Percentiles rank a stretch among this genome's conserved stretches.
These are phyloP conservation scores for Cercospora sp. DNA, from an alignment of 2,329 filamentous ascomycete species.

Conservation along the genomic window DNA sequence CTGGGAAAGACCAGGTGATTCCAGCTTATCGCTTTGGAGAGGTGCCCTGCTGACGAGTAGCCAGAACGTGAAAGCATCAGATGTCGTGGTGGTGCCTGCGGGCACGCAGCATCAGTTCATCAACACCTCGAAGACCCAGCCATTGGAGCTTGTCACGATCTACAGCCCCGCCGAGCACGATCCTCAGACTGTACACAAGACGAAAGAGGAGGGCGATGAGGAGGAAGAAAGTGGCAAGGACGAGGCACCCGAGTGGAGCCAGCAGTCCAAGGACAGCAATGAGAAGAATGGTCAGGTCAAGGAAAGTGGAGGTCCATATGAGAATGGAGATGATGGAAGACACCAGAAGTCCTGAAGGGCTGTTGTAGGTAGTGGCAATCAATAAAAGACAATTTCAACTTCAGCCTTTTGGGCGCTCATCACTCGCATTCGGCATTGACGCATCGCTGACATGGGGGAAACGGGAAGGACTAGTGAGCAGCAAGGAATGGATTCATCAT, in stretches of 20 bases:
- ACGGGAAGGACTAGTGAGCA: too few relatives aligned
- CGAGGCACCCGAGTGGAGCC: slow-evolving; percentile 61
- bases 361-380: neutral
- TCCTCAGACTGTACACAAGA: slow-evolving; percentile 60
- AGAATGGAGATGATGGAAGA: slow-evolving; percentile 40
- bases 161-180: slow-evolving; percentile 65
- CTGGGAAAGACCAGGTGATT: slow-evolving; percentile 57
- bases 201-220: slow-evolving; percentile 63
- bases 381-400: neutral
- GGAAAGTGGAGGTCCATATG: slow-evolving; percentile 42
- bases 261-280: slow-evolving; percentile 59
- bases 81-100: slow-evolving; percentile 64
- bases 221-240: slow-evolving; percentile 63
- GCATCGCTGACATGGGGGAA: too few relatives aligned
- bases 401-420: neutral
- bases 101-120: slow-evolving; percentile 68
- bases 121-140: slow-evolving; percentile 58
- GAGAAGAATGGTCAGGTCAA: slow-evolving; percentile 58
- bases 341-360: slow-evolving; percentile 34
- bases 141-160: slow-evolving; percentile 63
- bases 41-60: slow-evolving; percentile 17
- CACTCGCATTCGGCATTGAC: neutral
- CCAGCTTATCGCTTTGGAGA: neutral
- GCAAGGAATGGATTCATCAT: neutral
- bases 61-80: slow-evolving; percentile 54